Percentiles rank a stretch among this genome's conserved stretches.
Conservation (phyloP, 2,329 filamentous ascomycete genomes). For the Pseudogymnoascus sp. region DNA sequence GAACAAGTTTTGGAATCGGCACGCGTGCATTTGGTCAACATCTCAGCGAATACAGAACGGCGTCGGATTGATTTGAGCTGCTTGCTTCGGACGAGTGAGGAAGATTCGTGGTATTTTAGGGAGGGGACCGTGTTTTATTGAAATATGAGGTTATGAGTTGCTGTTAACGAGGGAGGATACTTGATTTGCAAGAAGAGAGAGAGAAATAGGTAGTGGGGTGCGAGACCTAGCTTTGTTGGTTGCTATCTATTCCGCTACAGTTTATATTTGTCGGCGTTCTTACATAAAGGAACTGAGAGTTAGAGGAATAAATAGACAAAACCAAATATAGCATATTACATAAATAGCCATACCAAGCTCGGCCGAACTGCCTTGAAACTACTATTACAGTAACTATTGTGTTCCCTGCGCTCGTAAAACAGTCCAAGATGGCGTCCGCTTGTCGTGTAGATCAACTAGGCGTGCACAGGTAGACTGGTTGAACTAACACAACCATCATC, state of each 20-base stretch:
- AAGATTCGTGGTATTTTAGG: not conserved
- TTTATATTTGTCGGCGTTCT: not conserved
- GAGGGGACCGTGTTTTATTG: not conserved
- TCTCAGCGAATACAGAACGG: not conserved
- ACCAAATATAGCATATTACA: not conserved
- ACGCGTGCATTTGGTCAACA: not conserved
- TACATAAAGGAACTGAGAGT: not conserved
- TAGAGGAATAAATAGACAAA: not conserved
- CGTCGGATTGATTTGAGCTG: not conserved
- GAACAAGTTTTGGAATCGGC: not conserved
- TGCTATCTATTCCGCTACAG: not conserved
- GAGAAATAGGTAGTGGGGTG: not conserved
- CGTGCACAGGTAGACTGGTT: not conserved
- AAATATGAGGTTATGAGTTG: not conserved
- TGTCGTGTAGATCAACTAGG: not conserved
- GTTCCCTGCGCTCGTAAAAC: not conserved
- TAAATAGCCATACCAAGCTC: not conserved
- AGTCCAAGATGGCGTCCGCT: not conserved
- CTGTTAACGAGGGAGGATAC: too few relatives aligned
- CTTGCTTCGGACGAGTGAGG: not conserved
- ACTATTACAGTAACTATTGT: not conserved
- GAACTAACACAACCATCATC: not conserved
- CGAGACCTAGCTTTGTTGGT: not conserved
- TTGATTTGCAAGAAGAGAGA: not conserved
- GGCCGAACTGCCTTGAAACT: not conserved